These are phyloP conservation scores for Amborella trichopoda DNA, from an alignment of 164 flowering plant genomes.

Conservation along the genomic window DNA sequence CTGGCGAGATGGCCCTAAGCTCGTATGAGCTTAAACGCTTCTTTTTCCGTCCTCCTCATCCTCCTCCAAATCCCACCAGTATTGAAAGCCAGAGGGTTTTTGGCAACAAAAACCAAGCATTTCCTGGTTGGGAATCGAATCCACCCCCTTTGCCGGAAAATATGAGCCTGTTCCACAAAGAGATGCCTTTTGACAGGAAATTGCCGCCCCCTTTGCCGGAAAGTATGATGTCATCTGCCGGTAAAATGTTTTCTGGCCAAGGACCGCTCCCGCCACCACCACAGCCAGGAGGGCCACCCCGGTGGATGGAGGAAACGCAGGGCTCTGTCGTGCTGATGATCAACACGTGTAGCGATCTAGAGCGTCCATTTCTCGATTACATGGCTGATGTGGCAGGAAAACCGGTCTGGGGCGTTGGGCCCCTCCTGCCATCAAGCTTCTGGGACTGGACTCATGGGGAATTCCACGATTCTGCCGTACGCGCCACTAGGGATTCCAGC, in stretches of 20 bases:
- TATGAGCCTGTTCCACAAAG: background rate
- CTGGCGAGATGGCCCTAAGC: conserved; percentile 24
- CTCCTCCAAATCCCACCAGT: background rate
- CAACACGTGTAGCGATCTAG: conserved; percentile 52
- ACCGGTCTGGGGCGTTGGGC: conserved; percentile 58
- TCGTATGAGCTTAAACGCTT: conserved; percentile 17
- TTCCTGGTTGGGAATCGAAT: background rate
- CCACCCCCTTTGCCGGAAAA: background rate
- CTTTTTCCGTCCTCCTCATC: conserved; percentile 4
- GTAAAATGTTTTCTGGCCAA: too few relatives aligned
- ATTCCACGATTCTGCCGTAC: conserved; percentile 19
- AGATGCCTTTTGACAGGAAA: background rate
- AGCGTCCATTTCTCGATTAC: conserved; percentile 35
- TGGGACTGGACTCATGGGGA: conserved; percentile 27
- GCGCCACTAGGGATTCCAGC: conserved; percentile 17
- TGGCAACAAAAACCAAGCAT: too few relatives aligned
- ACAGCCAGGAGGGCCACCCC: conserved; percentile 15
- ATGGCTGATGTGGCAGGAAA: conserved; percentile 17
- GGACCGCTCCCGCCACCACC: conserved; percentile 18
- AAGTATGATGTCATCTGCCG: too few relatives aligned
- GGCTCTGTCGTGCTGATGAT: conserved; percentile 31
- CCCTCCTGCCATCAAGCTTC: conserved; percentile 42
- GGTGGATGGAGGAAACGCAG: conserved; percentile 33
- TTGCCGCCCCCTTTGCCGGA: too few relatives aligned
- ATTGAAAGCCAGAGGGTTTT: too few relatives aligned